phyloP scores from a whole-genome alignment of 1,284 basidiomycete genomes.

The Coniophora puteana region DNA sequence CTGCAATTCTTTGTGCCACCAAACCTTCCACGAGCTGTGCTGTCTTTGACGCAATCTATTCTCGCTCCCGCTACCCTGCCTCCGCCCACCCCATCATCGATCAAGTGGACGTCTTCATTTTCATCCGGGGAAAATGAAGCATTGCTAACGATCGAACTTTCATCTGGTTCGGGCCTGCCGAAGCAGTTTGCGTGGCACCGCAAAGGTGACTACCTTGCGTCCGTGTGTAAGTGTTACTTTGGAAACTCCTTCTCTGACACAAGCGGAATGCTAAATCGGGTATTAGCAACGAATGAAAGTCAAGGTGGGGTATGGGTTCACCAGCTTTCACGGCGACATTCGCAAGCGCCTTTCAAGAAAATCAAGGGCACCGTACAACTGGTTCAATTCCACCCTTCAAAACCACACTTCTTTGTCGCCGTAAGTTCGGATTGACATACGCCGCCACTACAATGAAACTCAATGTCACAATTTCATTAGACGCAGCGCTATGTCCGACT shows the following conservation, averaged over 20 bases:
- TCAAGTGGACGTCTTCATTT: slow-evolving; percentile 62
- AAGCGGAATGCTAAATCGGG: slow-evolving; percentile 8
- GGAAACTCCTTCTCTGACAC: slow-evolving; percentile 4
- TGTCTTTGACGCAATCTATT: slow-evolving; percentile 60
- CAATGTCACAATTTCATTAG: slow-evolving; percentile 32
- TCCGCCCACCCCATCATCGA: slow-evolving; percentile 54
- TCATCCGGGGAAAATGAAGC: slow-evolving; percentile 48
- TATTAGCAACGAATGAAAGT: slow-evolving; percentile 54
- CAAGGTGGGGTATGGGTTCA: slow-evolving; percentile 90
- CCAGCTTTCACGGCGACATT: slow-evolving; percentile 89
- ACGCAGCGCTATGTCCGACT: slow-evolving; percentile 96
- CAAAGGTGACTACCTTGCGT: slow-evolving; percentile 94
- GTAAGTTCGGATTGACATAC: slow-evolving; percentile 43
- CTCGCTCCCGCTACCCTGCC: slow-evolving; percentile 65
- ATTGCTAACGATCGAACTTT: slow-evolving; percentile 57
- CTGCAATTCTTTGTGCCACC: slow-evolving; percentile 85
- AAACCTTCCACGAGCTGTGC: slow-evolving; percentile 56
- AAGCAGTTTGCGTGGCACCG: slow-evolving; percentile 92
- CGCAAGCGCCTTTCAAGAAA: slow-evolving; percentile 96
- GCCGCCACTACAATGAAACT: slow-evolving; percentile 5
- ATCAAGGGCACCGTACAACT: slow-evolving; percentile 88
- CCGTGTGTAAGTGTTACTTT: slow-evolving; percentile 64
- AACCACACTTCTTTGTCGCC: slow-evolving; percentile 97
- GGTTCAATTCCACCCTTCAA: slow-evolving; percentile 91
- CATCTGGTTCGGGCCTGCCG: slow-evolving; percentile 69